These are phyloP conservation scores for Chamaenerion angustifolium DNA, from an alignment of 345 rosid species.

Conservation along the genomic window DNA sequence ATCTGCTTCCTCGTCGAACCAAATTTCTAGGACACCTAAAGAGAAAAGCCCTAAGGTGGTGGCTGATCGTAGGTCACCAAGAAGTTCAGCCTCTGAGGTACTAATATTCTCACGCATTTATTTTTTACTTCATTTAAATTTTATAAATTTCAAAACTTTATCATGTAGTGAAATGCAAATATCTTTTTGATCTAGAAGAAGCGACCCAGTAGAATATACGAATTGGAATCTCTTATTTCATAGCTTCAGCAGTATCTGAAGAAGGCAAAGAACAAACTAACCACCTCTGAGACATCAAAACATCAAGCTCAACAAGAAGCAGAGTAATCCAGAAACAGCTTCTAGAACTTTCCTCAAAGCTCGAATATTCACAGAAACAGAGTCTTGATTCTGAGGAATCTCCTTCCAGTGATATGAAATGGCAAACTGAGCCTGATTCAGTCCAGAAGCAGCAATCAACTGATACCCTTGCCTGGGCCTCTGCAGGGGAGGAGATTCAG, in stretches of 20 bases:
- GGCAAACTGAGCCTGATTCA: too few relatives aligned
- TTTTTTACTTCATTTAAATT: too few relatives aligned
- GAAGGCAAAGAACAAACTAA: conserved; percentile 61
- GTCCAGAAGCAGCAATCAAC: conserved; percentile 37
- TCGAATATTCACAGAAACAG: conserved; percentile 49
- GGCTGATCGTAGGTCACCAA: conserved; percentile 51
- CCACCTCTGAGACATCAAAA: conserved; percentile 52
- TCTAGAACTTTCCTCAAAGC: conserved; percentile 33
- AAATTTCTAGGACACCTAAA: conserved; percentile 47
- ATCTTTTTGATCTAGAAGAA: conserved; percentile 44
- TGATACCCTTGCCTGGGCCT: conserved; percentile 18
- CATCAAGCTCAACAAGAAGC: conserved; percentile 65
- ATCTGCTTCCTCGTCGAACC: conserved; percentile 39
- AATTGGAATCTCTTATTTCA: conserved; percentile 55
- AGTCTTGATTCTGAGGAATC: conserved; percentile 40
- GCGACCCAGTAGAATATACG: conserved; percentile 67
- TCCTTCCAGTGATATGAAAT: conserved; percentile 23
- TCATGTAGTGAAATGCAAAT: too few relatives aligned
- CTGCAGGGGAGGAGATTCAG: conserved; percentile 62
- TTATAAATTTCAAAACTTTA: too few relatives aligned
- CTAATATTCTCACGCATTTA: too few relatives aligned
- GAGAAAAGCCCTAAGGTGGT: conserved; percentile 61
- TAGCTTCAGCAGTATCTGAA: conserved; percentile 80
- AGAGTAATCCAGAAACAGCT: conserved; percentile 56
- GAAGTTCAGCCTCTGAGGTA: conserved; percentile 78